Evolutionary conservation across 129 eudicot genomes (phyloP).

Genomic region (Saussurea involucrata): DNA sequence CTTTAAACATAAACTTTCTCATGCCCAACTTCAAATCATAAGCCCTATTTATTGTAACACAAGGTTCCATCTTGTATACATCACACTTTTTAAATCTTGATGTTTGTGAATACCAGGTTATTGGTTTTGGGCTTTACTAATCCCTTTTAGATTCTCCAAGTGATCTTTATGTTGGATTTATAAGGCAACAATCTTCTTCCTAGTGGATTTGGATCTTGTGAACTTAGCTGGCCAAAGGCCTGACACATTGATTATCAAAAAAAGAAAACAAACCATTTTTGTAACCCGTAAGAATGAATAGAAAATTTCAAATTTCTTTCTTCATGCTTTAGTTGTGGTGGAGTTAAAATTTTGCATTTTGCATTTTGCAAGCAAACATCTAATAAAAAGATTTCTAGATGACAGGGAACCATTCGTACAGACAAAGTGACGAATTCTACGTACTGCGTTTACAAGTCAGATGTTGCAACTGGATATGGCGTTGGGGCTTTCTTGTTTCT

Average conservation of each 20-base stretch:
- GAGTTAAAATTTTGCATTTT: background rate
- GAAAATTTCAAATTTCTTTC: background rate
- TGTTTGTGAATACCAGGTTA: background rate
- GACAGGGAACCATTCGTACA: conserved; percentile 57
- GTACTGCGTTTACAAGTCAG: conserved; percentile 80
- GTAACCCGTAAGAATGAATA: background rate
- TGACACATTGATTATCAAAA: background rate
- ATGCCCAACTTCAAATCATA: background rate
- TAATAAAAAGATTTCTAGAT: conserved; percentile 4
- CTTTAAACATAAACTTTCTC: background rate
- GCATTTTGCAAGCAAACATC: background rate
- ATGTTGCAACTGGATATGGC: conserved; percentile 93
- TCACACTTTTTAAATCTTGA: background rate
- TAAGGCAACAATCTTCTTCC: background rate
- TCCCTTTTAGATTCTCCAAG: background rate
- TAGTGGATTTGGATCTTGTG: background rate
- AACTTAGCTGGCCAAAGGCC: background rate
- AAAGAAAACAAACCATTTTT: background rate
- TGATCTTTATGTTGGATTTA: background rate
- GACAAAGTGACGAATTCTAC: conserved; percentile 63
- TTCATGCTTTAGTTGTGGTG: background rate
- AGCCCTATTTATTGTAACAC: background rate
- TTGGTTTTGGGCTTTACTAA: background rate
- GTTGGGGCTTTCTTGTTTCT: conserved; percentile 89
- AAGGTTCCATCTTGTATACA: background rate